Percentiles rank a stretch among this genome's conserved stretches.
phyloP scores from a whole-genome alignment of 2,329 filamentous ascomycete species.

The Aspergillus carbonarius region DNA sequence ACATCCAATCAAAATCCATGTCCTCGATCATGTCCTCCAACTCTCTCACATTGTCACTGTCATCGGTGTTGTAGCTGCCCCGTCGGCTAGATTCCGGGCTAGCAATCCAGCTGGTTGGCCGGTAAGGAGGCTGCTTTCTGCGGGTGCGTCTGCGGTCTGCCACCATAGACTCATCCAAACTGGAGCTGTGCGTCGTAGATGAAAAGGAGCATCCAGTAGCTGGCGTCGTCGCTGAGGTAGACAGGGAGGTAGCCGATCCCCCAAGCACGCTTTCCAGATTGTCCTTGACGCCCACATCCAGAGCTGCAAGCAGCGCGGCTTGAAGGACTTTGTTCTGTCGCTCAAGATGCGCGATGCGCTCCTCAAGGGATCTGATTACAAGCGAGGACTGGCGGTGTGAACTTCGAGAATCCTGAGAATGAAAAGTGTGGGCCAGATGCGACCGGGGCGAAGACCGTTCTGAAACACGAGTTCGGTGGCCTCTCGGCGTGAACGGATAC shows the following conservation, averaged over 20 bases:
- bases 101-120: conserved; percentile 32
- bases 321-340: conserved; percentile 45
- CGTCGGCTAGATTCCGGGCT: conserved; percentile 29
- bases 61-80: conserved; percentile 26
- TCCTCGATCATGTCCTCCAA: conserved; percentile 35
- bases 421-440: conserved; percentile 23
- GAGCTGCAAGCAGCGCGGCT: conserved; percentile 41
- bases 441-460: conserved; percentile 27
- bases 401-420: conserved; percentile 21
- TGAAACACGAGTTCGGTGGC: conserved; percentile 16
- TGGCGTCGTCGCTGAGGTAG: conserved; percentile 14
- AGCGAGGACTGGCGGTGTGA: conserved; percentile 18
- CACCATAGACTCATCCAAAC: conserved; percentile 7
- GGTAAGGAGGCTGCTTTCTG: conserved; percentile 10
- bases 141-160: not conserved
- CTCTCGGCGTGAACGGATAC: conserved; percentile 26
- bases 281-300: conserved; percentile 38
- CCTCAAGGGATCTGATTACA: conserved; percentile 32
- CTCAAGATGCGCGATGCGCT: conserved; percentile 40
- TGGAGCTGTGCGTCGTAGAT: conserved; percentile 20
- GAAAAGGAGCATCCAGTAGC: conserved; percentile 19
- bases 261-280: conserved; percentile 27
- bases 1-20: conserved; percentile 33
- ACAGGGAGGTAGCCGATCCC: conserved; percentile 22
- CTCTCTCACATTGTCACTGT: conserved; percentile 26